These are phyloP conservation scores for Pyrus hybrid DNA, from an alignment of 331 rosid genomes.

Conservation along the genomic window DNA sequence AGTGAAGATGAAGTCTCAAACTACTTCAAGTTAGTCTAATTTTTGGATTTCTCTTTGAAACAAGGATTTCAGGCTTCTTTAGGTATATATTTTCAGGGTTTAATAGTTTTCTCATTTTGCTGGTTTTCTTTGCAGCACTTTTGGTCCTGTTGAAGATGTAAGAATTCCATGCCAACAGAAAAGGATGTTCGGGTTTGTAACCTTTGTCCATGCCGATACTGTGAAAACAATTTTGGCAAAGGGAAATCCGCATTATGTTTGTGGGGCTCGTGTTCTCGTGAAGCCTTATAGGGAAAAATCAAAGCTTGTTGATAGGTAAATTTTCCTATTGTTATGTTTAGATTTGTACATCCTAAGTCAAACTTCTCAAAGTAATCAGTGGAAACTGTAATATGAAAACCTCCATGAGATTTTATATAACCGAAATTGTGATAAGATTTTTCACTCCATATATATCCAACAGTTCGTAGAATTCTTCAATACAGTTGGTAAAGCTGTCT, in stretches of 20 bases:
- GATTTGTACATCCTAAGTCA: neutral
- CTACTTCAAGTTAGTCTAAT: conserved; percentile 58
- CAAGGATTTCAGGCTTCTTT: conserved; percentile 2
- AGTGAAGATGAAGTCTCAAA: conserved; percentile 80
- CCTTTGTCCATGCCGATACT: conserved; percentile 62
- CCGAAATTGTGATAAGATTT: too few relatives aligned
- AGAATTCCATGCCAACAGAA: conserved; percentile 83
- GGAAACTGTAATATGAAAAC: neutral
- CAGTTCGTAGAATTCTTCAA: too few relatives aligned
- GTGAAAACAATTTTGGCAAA: conserved; percentile 58
- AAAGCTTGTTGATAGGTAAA: conserved; percentile 53
- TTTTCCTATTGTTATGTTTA: neutral
- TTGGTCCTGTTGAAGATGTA: conserved; percentile 83
- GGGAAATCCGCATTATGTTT: conserved; percentile 66
- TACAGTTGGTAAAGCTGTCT: neutral
- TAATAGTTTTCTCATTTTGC: neutral
- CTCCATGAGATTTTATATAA: neutral
- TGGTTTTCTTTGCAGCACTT: conserved; percentile 36
- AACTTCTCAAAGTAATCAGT: neutral
- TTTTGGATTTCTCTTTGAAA: neutral
- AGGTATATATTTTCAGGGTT: neutral
- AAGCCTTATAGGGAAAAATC: conserved; percentile 80
- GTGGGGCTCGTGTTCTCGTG: conserved; percentile 82
- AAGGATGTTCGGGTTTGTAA: conserved; percentile 93
- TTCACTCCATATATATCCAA: too few relatives aligned